Base-by-base conservation (phyloP, 768 basidiomycete species). In the Lanmaoa pseudosensibilis region DNA sequence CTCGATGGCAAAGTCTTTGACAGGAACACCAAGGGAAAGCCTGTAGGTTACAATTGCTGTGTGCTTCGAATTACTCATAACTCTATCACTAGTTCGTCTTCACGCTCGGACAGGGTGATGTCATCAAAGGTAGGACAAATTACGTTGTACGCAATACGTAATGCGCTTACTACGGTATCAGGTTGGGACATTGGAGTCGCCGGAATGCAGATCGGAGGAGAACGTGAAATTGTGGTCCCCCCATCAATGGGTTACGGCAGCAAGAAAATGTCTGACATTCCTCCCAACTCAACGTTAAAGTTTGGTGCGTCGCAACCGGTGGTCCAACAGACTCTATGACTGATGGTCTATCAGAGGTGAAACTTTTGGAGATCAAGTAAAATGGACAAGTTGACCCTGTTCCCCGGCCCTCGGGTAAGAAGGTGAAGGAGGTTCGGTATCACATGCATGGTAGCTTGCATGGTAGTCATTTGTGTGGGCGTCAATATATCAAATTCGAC, bases 171-270 rank as follows among this genome's bases (percentile, higher is more conserved):
- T 38, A 16, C 50, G 12, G 45, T 18, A 30, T 25, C 55, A 88
- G 86, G 90, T 45, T 97, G 95, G 94, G 96, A 98, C 64, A 78
- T 91, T 66, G 96, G 95, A 39, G 79, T 98, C 54, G 85, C 78
- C 32, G 96, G 96, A 34, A 97, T 98, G 94, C 87, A 91, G 64
- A 84, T 88, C 39, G 89, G 86, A 39, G 94, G 95, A 27, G 94
- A 98, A 74, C 84, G 96, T 49, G 75, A 85, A 55, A 77, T 98
- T 61, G 85, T 80, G 41, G 80, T 94, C 47, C 92, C 92, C 43
- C 75, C 89, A 15, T 66, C 77, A 30, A 79, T 91, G 77, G 88
- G 71, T 19, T 91, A 90, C 59, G 96, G 95, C 43, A 81, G 76
- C 60, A 78, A 75, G 65, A 86, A 86, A 66, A 74, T 73, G 7